These are phyloP conservation scores for Hevea brasiliensis DNA, from an alignment of 345 rosid species.

Conservation along the genomic window DNA sequence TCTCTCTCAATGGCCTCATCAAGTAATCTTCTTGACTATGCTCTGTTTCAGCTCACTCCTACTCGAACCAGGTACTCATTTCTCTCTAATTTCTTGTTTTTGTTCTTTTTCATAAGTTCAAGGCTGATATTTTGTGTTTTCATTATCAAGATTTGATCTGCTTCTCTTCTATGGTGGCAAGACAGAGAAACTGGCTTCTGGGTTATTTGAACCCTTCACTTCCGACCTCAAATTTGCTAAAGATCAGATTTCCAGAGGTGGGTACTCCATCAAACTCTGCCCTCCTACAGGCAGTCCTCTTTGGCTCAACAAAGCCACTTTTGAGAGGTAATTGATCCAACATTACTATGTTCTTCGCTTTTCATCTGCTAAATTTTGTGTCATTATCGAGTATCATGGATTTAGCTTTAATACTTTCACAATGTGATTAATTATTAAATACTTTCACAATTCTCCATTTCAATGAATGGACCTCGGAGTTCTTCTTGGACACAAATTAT, in stretches of 20 bases:
- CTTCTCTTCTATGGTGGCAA: conserved; percentile 57
- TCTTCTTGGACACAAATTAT: no score
- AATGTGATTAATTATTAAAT: no score
- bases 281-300: conserved; percentile 52
- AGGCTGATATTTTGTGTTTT: neutral
- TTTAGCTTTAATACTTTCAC: no score
- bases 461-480: no score
- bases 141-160: conserved; percentile 66
- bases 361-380: no score
- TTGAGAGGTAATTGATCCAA: conserved; percentile 72
- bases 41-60: conserved; percentile 85
- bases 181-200: conserved; percentile 82
- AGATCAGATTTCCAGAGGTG: conserved; percentile 83
- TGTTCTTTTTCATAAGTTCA: neutral
- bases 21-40: conserved; percentile 53
- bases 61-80: conserved; percentile 72
- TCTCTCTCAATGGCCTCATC: conserved; percentile 50
- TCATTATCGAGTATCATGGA: neutral
- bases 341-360: no score
- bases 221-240: conserved; percentile 68
- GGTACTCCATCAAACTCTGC: conserved; percentile 71
- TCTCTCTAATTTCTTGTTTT: neutral
- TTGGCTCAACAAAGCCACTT: conserved; percentile 87
- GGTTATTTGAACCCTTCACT: conserved; percentile 74
- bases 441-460: no score